A percentile compares a stretch with the other conserved stretches of the same genome.
phyloP scores from a whole-genome alignment of 768 basidiomycete species.

The Podaxis sp. region DNA sequence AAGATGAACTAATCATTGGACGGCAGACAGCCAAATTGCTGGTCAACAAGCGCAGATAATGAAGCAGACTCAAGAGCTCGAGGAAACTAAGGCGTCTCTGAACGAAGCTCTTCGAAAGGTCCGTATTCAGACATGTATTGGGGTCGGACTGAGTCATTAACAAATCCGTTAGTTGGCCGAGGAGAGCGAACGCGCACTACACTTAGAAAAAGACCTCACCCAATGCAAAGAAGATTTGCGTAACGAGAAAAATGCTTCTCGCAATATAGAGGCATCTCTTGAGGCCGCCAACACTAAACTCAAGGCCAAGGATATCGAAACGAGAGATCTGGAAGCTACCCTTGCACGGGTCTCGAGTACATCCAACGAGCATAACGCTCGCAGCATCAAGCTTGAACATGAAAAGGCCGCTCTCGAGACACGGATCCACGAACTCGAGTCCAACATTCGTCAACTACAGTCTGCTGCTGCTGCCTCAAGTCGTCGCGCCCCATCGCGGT shows the following conservation, averaged over 20 bases:
- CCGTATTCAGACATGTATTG: constrained; percentile 12
- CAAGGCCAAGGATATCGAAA: constrained; percentile 44
- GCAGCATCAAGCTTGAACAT: constrained; percentile 42
- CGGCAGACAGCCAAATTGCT: constrained; percentile 43
- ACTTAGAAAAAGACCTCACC: constrained; percentile 47
- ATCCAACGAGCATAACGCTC: constrained; percentile 41
- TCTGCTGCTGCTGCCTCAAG: constrained; percentile 25
- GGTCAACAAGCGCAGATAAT: constrained; percentile 40
- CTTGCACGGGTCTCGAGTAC: constrained; percentile 51
- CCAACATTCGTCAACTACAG: constrained; percentile 30
- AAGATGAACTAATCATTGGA: neutral
- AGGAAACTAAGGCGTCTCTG: constrained; percentile 36
- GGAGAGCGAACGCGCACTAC: constrained; percentile 52
- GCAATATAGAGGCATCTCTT: constrained; percentile 50
- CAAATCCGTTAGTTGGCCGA: constrained; percentile 39
- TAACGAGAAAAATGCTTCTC: constrained; percentile 45
- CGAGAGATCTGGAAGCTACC: constrained; percentile 50
- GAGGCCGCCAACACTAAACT: constrained; percentile 43
- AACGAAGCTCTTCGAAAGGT: constrained; percentile 48
- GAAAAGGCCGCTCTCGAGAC: constrained; percentile 56
- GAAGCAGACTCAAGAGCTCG: constrained; percentile 36
- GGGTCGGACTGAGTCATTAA: constrained; percentile 1
- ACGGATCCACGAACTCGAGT: constrained; percentile 57
- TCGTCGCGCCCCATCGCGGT: constrained; percentile 33
- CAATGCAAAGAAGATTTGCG: constrained; percentile 52